phyloP scores from a whole-genome alignment of 2,329 filamentous ascomycete genomes.

The Amylocarpus encephaloides region DNA sequence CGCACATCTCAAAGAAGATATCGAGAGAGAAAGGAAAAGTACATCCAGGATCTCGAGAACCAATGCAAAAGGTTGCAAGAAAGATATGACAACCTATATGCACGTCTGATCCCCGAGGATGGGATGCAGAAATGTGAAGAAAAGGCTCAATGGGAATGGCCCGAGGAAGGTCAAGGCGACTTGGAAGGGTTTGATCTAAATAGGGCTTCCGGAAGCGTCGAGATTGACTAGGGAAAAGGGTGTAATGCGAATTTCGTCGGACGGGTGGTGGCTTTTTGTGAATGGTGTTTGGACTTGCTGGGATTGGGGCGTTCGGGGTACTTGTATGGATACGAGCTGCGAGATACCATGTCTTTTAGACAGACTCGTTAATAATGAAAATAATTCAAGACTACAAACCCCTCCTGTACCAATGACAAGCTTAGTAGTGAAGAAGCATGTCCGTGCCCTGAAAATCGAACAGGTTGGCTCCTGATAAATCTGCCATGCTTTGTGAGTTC shows the following conservation, averaged over 20 bases:
- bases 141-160: conserved; percentile 5
- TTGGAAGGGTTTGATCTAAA: background rate
- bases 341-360: background rate
- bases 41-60: conserved; percentile 12
- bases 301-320: background rate
- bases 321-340: background rate
- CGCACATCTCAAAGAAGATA: conserved; percentile 13
- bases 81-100: background rate
- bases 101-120: background rate
- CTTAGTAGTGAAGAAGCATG: no score
- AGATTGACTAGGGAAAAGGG: background rate
- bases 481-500: no score
- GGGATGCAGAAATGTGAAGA: background rate
- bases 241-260: background rate
- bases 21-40: conserved; percentile 12
- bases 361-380: background rate
- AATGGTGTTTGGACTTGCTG: background rate
- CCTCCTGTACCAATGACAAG: no score
- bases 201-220: background rate
- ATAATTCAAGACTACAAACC: background rate
- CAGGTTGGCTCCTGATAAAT: no score
- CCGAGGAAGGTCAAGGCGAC: background rate
- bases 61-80: conserved; percentile 7
- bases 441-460: no score
- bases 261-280: background rate